phyloP scores from a whole-genome alignment of 768 basidiomycete genomes.

The Neoboletus subvelutipes region DNA sequence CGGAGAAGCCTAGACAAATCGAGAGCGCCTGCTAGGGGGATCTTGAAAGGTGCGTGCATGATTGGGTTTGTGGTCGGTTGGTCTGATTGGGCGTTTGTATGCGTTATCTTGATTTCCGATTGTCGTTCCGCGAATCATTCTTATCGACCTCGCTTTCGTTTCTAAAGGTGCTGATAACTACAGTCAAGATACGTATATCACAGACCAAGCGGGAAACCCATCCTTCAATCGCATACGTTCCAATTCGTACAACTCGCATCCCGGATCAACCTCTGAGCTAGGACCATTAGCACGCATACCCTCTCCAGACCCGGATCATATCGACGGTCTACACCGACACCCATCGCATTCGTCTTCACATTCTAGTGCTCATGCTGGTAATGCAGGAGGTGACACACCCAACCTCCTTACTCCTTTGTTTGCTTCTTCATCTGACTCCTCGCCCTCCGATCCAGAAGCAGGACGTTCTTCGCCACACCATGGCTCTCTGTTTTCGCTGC shows the following conservation, averaged over 20 bases:
- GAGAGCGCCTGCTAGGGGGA: conserved; percentile 72
- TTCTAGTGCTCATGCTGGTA: conserved; percentile 20
- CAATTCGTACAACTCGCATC: conserved; percentile 73
- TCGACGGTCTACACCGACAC: conserved; percentile 81
- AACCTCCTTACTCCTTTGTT: conserved; percentile 61
- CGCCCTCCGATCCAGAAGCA: conserved; percentile 37
- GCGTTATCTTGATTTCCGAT: background rate
- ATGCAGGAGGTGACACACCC: conserved; percentile 29
- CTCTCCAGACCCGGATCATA: conserved; percentile 80
- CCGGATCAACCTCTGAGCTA: conserved; percentile 47
- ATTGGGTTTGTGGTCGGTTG: background rate
- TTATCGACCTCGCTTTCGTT: background rate
- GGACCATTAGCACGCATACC: conserved; percentile 84
- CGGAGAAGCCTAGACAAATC: conserved; percentile 71
- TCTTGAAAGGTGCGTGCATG: conserved; percentile 64
- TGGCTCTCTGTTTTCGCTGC: conserved; percentile 67
- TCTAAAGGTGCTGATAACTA: conserved; percentile 64
- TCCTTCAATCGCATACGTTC: conserved; percentile 61
- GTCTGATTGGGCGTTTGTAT: conserved; percentile 8
- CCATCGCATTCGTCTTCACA: conserved; percentile 52
- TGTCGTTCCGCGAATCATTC: background rate
- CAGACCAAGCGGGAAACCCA: conserved; percentile 40
- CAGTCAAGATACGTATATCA: conserved; percentile 57
- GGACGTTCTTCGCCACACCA: conserved; percentile 37
- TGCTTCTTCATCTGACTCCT: conserved; percentile 39